Percentiles rank a stretch among this genome's conserved stretches.
These are phyloP conservation scores for Backusella macrospora DNA, from an alignment of 192 early-diverging fungal genomes.

Conservation along the genomic window DNA sequence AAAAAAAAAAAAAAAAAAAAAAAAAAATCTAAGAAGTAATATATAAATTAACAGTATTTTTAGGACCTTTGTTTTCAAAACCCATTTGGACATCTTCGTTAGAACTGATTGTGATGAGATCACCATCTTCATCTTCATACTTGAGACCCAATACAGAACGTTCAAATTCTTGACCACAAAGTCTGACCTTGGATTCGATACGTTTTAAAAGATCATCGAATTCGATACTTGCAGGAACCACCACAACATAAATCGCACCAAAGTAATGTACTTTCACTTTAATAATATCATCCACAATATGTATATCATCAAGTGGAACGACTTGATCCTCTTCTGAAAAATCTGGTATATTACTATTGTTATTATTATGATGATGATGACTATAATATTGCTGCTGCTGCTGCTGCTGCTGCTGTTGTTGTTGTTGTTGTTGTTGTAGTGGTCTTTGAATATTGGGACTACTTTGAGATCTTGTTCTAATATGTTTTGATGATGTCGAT, in stretches of 20 bases:
- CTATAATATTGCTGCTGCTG: constrained; percentile 1
- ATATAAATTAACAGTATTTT: constrained; percentile 55
- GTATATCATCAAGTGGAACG: not conserved
- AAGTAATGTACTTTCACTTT: constrained; percentile 91
- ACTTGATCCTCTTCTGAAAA: constrained; percentile 3
- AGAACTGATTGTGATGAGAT: constrained; percentile 82
- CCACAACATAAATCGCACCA: constrained; percentile 87
- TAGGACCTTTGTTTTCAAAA: constrained; percentile 71
- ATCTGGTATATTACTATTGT: not conserved
- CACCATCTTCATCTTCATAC: constrained; percentile 95
- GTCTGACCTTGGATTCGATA: constrained; percentile 88
- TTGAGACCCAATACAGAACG: constrained; percentile 69
- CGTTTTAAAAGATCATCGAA: constrained; percentile 76
- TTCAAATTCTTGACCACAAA: constrained; percentile 65
- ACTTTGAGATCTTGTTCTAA: constrained; percentile 57
- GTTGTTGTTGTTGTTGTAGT: not conserved
- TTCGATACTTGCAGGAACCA: constrained; percentile 74
- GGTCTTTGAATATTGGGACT: constrained; percentile 57
- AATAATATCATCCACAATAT: constrained; percentile 33
- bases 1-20: not conserved
- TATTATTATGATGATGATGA: not conserved
- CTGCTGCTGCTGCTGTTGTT: constrained; percentile 10
- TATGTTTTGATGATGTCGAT: constrained; percentile 14
- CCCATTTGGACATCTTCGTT: constrained; percentile 92
- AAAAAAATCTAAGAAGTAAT: constrained; percentile 43